Percentiles rank a stretch among this genome's conserved stretches.
Conservation (phyloP, 805 yeast genomes). For the Yamadazyma phyllophila region DNA sequence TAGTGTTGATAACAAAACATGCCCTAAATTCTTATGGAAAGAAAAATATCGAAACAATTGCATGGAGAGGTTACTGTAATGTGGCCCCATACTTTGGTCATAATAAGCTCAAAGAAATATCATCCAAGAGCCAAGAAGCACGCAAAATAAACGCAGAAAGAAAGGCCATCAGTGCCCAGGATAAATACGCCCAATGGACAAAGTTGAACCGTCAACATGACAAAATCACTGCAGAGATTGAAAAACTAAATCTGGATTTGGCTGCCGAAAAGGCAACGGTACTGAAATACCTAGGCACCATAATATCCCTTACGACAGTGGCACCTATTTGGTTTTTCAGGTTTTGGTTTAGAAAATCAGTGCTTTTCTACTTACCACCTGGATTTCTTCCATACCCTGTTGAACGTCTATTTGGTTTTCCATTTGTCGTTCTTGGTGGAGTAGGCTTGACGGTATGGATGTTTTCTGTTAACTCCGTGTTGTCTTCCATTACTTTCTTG, state of each 20-base stretch:
- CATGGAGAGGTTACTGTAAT: constrained; percentile 39
- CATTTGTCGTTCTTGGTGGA: constrained; percentile 60
- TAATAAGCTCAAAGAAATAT: constrained; percentile 22
- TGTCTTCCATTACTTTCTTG: constrained; percentile 21
- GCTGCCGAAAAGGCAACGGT: constrained; percentile 33
- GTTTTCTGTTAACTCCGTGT: constrained; percentile 37
- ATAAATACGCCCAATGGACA: constrained; percentile 95
- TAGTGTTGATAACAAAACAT: constrained; percentile 37
- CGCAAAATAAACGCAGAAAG: constrained; percentile 50
- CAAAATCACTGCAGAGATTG: constrained; percentile 52
- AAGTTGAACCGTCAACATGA: constrained; percentile 75
- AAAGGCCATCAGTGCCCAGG: constrained; percentile 75
- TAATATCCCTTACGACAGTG: constrained; percentile 39
- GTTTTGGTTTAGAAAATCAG: constrained; percentile 50
- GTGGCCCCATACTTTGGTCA: constrained; percentile 35
- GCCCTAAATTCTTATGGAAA: constrained; percentile 37
- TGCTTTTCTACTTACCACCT: constrained; percentile 58
- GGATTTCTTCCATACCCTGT: constrained; percentile 54
- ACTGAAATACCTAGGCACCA: constrained; percentile 28
- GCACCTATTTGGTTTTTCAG: constrained; percentile 50
- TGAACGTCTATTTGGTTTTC: constrained; percentile 60
- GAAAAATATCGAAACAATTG: constrained; percentile 25
- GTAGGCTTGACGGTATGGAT: constrained; percentile 61
- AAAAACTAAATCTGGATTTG: constrained; percentile 38
- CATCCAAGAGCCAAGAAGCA: constrained; percentile 42